Conservation (phyloP, 2,329 filamentous ascomycete genomes). For the Ascochyta rabiei region DNA sequence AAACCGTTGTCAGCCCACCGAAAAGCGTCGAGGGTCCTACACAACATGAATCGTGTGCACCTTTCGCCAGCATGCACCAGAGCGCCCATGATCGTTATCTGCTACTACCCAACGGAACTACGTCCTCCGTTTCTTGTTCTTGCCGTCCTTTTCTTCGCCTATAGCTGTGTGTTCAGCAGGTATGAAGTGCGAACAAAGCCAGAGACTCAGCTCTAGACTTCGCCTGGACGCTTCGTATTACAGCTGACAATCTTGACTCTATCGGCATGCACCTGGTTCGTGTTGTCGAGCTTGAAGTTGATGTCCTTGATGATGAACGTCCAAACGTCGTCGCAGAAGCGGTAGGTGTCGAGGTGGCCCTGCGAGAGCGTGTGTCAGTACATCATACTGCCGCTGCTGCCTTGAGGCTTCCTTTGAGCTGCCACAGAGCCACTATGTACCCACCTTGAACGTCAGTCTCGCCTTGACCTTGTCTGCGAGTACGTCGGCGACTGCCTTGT, state of each 20-base stretch:
- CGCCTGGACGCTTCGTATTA: constrained; percentile 81
- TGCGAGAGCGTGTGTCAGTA: constrained; percentile 49
- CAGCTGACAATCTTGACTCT: constrained; percentile 99
- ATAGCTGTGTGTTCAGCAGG: constrained; percentile 5
- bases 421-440: constrained; percentile 16
- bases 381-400: constrained; percentile 6
- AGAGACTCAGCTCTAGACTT: constrained; percentile 48
- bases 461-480: constrained; percentile 92
- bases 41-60: no score
- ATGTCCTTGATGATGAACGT: constrained; percentile 99
- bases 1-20: neutral
- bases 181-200: constrained; percentile 7
- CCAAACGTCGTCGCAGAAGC: constrained; percentile 99
- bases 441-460: constrained; percentile 91
- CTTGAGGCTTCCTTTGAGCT: neutral
- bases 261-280: constrained; percentile 76
- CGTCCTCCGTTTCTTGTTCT: neutral
- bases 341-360: constrained; percentile 97
- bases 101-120: no score
- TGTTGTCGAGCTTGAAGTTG: constrained; percentile 95
- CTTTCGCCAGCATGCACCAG: neutral
- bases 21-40: neutral
- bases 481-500: constrained; percentile 89
- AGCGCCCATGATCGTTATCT: neutral
- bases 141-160: neutral